These are phyloP conservation scores for Geotrichum ghanense DNA, from an alignment of 805 yeast genomes.

Conservation along the genomic window DNA sequence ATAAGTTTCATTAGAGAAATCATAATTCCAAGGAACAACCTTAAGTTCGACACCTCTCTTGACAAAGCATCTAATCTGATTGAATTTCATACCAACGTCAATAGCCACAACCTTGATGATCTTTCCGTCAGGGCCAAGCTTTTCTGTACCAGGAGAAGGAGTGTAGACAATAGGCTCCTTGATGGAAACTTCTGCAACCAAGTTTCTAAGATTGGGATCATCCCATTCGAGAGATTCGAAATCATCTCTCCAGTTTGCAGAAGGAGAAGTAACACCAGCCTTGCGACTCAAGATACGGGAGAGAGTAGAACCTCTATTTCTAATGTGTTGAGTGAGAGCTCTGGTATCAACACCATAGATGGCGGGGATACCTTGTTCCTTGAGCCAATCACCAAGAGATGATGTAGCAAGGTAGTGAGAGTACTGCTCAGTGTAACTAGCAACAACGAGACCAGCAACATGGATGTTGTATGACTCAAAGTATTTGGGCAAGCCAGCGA, in stretches of 20 bases:
- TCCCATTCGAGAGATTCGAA: constrained; percentile 79
- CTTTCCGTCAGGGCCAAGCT: constrained; percentile 61
- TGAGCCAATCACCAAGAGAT: constrained; percentile 87
- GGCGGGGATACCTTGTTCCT: constrained; percentile 87
- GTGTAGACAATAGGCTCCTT: constrained; percentile 64
- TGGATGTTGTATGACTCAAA: constrained; percentile 90
- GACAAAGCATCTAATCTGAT: constrained; percentile 94
- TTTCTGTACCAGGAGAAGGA: constrained; percentile 46
- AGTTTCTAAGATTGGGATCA: constrained; percentile 84
- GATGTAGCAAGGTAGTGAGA: constrained; percentile 90
- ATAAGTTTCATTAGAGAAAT: constrained; percentile 65
- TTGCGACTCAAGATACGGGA: constrained; percentile 60
- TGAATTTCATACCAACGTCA: constrained; percentile 97
- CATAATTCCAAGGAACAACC: constrained; percentile 95
- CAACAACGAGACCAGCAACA: constrained; percentile 92
- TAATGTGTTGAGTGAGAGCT: constrained; percentile 81
- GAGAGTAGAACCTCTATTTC: constrained; percentile 85
- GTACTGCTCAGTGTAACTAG: constrained; percentile 92
- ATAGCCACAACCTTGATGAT: constrained; percentile 74
- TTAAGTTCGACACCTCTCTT: constrained; percentile 90
- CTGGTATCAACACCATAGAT: constrained; percentile 97
- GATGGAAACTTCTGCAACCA: constrained; percentile 84
- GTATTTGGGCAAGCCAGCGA: constrained; percentile 72
- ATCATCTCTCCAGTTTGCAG: constrained; percentile 44
- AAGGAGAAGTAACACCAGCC: constrained; percentile 12